Evolutionary conservation across 139 green algal genomes (phyloP).

Genomic region (Deuterostichococcus epilithicus): DNA sequence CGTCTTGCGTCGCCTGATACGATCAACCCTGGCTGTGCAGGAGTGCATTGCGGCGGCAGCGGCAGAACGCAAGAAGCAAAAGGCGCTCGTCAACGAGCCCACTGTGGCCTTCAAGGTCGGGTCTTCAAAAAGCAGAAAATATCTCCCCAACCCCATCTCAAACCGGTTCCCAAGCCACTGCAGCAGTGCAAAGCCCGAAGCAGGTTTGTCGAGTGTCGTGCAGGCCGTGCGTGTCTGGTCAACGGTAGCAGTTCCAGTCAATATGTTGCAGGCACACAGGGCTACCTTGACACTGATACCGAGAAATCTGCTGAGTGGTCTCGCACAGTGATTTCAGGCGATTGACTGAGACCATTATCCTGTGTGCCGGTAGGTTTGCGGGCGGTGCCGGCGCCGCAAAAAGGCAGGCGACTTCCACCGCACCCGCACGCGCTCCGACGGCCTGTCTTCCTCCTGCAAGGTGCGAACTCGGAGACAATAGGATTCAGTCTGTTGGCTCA

Average conservation of each 20-base stretch:
- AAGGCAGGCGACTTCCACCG: neutral
- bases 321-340: too few species aligned
- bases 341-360: too few species aligned
- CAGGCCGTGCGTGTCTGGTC: too few species aligned
- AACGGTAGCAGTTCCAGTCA: too few species aligned
- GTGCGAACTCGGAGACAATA: neutral
- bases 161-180: too few species aligned
- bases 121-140: too few species aligned
- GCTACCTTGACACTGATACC: too few species aligned
- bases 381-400: neutral
- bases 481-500: neutral
- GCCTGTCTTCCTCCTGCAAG: neutral
- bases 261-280: too few species aligned
- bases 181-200: too few species aligned
- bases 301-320: too few species aligned
- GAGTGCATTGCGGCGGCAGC: neutral
- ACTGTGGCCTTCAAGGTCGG: neutral
- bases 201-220: too few species aligned
- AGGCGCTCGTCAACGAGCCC: neutral
- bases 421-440: neutral
- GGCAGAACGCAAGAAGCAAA: neutral
- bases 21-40: neutral
- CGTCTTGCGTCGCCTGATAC: neutral
- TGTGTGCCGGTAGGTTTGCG: neutral
- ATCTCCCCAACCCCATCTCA: too few species aligned